Evolutionary conservation across 139 green algal species (phyloP).

Genomic region (Micractinium sp.): DNA sequence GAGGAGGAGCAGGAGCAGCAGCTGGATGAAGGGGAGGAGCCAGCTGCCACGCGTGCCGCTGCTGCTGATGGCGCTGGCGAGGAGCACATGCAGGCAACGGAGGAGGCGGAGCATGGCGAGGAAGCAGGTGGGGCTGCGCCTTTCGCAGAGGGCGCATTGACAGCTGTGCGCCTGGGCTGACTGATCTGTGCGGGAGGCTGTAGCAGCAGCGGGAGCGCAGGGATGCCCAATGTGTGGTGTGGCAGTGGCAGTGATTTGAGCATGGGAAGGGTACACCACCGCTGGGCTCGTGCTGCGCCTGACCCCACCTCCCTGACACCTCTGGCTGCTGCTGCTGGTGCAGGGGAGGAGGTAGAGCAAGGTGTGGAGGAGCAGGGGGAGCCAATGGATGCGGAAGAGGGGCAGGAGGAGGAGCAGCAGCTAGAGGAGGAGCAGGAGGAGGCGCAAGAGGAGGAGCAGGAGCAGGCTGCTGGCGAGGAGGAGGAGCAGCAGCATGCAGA

Average conservation of each 20-base stretch:
- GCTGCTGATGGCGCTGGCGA: not conserved
- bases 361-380: not conserved
- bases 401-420: conserved; percentile 22
- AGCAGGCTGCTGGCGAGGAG: not conserved
- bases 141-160: no score
- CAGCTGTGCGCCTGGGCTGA: no score
- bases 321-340: not conserved
- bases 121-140: not conserved
- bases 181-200: no score
- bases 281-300: not conserved
- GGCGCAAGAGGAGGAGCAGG: conserved; percentile 16
- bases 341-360: conserved; percentile 36
- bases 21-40: not conserved
- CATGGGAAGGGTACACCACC: no score
- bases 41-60: not conserved
- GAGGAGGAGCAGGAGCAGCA: not conserved
- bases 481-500: conserved; percentile 6
- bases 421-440: not conserved
- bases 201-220: no score
- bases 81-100: conserved; percentile 14
- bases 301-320: not conserved
- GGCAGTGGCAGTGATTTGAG: no score
- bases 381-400: conserved; percentile 26
- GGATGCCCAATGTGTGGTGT: no score
- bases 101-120: conserved; percentile 26